phyloP scores from a whole-genome alignment of 176 grass and related monocot genomes.

The Zea luxurians region DNA sequence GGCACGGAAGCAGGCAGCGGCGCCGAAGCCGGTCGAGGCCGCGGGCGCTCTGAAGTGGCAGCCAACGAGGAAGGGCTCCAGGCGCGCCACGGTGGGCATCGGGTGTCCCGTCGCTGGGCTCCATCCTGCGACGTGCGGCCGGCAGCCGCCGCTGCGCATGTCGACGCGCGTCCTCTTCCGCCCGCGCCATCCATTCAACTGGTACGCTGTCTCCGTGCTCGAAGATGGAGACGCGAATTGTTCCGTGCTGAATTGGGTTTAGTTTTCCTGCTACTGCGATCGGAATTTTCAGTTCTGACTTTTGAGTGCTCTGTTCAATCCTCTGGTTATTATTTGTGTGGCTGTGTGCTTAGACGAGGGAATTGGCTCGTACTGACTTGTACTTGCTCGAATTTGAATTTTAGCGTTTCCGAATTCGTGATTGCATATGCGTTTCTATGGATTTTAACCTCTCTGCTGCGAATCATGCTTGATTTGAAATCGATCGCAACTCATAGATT shows the following conservation, averaged over 20 bases:
- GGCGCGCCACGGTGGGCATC: conserved; percentile 14
- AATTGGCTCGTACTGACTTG: conserved; percentile 10
- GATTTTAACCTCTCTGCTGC: neutral
- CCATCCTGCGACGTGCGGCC: conserved; percentile 33
- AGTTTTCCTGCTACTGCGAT: neutral
- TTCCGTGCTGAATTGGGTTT: neutral
- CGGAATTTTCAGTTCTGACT: neutral
- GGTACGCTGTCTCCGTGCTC: conserved; percentile 37
- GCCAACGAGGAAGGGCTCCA: conserved; percentile 31
- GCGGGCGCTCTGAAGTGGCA: neutral
- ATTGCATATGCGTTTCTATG: neutral
- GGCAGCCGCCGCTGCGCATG: conserved; percentile 25
- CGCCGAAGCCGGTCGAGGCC: neutral
- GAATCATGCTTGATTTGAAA: conserved; percentile 17
- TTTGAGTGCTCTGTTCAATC: conserved; percentile 2
- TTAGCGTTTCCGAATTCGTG: neutral
- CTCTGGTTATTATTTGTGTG: neutral
- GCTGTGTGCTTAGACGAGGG: neutral
- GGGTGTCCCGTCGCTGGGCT: conserved; percentile 37
- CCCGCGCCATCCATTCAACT: conserved; percentile 57
- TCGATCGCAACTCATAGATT: conserved; percentile 9
- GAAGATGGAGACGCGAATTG: neutral
- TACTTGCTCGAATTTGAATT: neutral
- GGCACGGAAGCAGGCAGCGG: conserved; percentile 16
- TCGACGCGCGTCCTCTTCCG: conserved; percentile 47